phyloP scores from a whole-genome alignment of 2,329 filamentous ascomycete genomes.

The Microcyclospora tardicrescens region DNA sequence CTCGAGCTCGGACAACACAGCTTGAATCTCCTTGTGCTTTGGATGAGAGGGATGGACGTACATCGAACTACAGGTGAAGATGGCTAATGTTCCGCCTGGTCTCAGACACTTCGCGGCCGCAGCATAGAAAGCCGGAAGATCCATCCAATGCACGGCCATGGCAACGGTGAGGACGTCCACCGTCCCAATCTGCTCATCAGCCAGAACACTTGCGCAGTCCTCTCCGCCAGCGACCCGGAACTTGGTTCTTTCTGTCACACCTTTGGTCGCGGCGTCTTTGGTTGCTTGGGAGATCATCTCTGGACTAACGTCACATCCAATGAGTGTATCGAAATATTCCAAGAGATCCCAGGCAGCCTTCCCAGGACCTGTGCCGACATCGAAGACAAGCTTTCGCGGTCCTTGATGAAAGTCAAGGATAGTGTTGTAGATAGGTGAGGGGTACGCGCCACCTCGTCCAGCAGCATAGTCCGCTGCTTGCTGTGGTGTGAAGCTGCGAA shows the following conservation, averaged over 20 bases:
- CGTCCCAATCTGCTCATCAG: conserved; percentile 1
- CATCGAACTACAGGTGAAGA: conserved; percentile 33
- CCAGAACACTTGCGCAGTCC: conserved; percentile 4
- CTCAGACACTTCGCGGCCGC: conserved; percentile 35
- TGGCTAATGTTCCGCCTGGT: conserved; percentile 41
- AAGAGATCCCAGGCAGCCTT: conserved; percentile 35
- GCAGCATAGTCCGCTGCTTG: conserved; percentile 35
- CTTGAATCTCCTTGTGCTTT: conserved; percentile 31
- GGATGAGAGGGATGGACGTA: conserved; percentile 24
- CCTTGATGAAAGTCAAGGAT: conserved; percentile 36
- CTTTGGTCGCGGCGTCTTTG: conserved; percentile 2
- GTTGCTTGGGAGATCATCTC: conserved; percentile 42
- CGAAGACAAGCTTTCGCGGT: conserved; percentile 32
- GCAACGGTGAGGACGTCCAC: conserved; percentile 14
- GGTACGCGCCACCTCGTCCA: conserved; percentile 30
- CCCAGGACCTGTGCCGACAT: conserved; percentile 47
- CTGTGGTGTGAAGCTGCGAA: conserved; percentile 32
- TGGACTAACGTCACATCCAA: conserved; percentile 40
- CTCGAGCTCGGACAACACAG: conserved; percentile 27
- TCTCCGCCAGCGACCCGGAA: conserved; percentile 10
- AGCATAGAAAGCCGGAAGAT: conserved; percentile 39
- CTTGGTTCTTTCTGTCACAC: conserved; percentile 2
- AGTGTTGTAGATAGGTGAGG: conserved; percentile 32
- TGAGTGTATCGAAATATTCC: conserved; percentile 31
- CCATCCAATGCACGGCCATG: conserved; percentile 41